A percentile compares a stretch with the other conserved stretches of the same genome.
Conservation (phyloP, 106 monocot species). For the Allium fistulosum region DNA sequence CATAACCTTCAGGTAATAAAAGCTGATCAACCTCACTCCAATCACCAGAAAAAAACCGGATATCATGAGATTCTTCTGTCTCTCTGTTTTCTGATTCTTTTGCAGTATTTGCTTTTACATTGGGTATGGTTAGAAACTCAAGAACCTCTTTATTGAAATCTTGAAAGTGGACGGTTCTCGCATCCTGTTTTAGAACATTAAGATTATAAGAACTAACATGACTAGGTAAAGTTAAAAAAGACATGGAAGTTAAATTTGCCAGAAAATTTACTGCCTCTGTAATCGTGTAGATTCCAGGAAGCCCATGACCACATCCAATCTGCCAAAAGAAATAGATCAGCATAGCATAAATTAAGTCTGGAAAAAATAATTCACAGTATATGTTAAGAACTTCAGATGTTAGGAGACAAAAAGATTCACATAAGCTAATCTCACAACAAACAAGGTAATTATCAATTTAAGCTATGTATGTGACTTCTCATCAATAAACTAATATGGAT, state of each 20-base stretch:
- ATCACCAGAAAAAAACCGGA: constrained; percentile 87
- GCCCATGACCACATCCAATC: constrained; percentile 96
- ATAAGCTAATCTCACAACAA: no score
- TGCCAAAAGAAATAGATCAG: constrained; percentile 16
- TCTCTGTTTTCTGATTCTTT: constrained; percentile 5
- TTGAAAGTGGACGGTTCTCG: constrained; percentile 71
- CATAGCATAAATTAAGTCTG: no score
- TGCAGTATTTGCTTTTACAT: constrained; percentile 56
- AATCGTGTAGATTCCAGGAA: constrained; percentile 73
- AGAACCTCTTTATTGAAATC: constrained; percentile 96
- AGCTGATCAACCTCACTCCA: constrained; percentile 82
- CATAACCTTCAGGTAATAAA: constrained; percentile 60
- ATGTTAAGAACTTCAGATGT: no score
- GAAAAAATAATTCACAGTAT: no score
- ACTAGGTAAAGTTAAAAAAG: not conserved
- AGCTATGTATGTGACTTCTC: no score
- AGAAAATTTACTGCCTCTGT: constrained; percentile 34
- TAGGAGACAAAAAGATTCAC: no score
- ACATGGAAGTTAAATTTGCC: no score
- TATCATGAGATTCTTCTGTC: constrained; percentile 4
- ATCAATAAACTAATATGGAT: no score
- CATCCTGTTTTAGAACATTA: constrained; percentile 44
- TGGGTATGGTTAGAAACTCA: constrained; percentile 67
- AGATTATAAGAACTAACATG: not conserved
- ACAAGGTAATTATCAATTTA: no score